phyloP scores from a whole-genome alignment of 257 asterid genomes.

The Gardenia jasminoides region DNA sequence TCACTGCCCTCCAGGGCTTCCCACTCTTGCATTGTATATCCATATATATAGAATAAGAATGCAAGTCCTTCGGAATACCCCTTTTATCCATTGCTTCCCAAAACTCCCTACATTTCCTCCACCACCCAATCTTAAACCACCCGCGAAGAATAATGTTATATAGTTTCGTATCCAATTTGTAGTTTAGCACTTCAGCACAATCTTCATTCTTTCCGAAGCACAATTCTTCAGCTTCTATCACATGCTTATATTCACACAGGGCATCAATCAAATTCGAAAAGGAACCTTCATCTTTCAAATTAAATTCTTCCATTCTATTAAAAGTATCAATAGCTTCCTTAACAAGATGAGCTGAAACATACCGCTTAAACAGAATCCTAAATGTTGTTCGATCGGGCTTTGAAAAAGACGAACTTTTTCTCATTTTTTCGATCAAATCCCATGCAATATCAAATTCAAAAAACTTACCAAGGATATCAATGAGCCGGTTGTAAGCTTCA shows the following conservation, averaged over 20 bases:
- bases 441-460: constrained; percentile 72
- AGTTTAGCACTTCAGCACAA: constrained; percentile 24
- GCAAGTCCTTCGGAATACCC: constrained; percentile 68
- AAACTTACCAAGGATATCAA: constrained; percentile 79
- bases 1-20: constrained; percentile 86
- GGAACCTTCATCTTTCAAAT: constrained; percentile 67
- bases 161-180: constrained; percentile 47
- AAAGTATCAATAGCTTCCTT: constrained; percentile 75
- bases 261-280: constrained; percentile 77
- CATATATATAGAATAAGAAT: constrained; percentile 83
- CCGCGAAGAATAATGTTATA: constrained; percentile 82
- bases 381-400: constrained; percentile 69
- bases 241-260: constrained; percentile 85
- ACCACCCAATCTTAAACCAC: constrained; percentile 80
- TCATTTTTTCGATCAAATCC: constrained; percentile 60
- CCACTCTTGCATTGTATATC: constrained; percentile 81
- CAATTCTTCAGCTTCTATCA: constrained; percentile 83
- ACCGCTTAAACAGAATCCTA: constrained; percentile 72
- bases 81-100: constrained; percentile 91
- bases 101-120: constrained; percentile 78
- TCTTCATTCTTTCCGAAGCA: constrained; percentile 49
- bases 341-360: constrained; percentile 70
- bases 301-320: constrained; percentile 50
- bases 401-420: constrained; percentile 28
- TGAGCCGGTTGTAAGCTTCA: constrained; percentile 58